phyloP scores from a whole-genome alignment of 805 yeast genomes.

The Teunomyces pallodes region DNA sequence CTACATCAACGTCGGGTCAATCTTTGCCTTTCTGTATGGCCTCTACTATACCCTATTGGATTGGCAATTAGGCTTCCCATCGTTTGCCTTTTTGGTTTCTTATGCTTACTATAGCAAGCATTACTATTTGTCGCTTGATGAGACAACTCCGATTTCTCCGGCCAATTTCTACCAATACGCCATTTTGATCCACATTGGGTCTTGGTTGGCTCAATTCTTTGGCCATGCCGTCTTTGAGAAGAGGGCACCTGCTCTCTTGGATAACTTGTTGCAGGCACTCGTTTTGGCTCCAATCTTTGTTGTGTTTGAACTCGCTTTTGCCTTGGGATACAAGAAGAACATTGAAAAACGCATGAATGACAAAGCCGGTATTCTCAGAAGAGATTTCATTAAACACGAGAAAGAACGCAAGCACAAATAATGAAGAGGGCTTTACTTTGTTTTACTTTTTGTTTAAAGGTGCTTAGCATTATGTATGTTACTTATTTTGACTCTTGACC shows the following conservation, averaged over 20 bases:
- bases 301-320: slow-evolving; percentile 69
- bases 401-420: slow-evolving; percentile 10
- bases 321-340: slow-evolving; percentile 58
- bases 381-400: slow-evolving; percentile 24
- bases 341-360: slow-evolving; percentile 50
- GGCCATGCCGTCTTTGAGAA: slow-evolving; percentile 85
- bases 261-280: slow-evolving; percentile 78
- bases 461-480: background rate
- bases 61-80: slow-evolving; percentile 33
- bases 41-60: slow-evolving; percentile 61
- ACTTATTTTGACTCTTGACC: background rate
- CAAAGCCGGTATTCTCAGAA: slow-evolving; percentile 40
- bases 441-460: background rate
- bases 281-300: slow-evolving; percentile 92
- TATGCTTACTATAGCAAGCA: slow-evolving; percentile 22
- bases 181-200: slow-evolving; percentile 42
- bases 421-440: background rate
- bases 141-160: slow-evolving; percentile 5
- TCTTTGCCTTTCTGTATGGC: slow-evolving; percentile 48
- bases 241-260: slow-evolving; percentile 83
- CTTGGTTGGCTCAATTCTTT: slow-evolving; percentile 83
- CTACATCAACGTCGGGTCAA: slow-evolving; percentile 45
- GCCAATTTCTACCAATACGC: slow-evolving; percentile 28
- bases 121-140: slow-evolving; percentile 20
- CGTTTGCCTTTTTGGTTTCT: slow-evolving; percentile 20